These are phyloP conservation scores for Rhodotorula taiwanensis DNA, from an alignment of 768 basidiomycete genomes.

Conservation along the genomic window DNA sequence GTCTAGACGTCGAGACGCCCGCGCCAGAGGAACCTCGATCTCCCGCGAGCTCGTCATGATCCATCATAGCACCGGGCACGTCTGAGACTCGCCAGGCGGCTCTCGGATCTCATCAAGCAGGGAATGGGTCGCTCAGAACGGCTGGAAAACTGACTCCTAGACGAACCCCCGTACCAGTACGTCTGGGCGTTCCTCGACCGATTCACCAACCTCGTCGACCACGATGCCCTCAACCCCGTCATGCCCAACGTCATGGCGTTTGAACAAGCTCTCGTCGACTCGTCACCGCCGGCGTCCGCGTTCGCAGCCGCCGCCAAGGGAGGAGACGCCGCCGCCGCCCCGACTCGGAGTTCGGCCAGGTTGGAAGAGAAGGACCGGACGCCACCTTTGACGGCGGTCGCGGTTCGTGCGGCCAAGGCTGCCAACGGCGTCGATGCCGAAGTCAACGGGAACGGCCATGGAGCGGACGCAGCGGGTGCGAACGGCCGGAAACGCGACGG, in stretches of 20 bases:
- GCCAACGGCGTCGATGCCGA: neutral
- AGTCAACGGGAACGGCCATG: neutral
- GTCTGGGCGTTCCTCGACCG: constrained; percentile 23
- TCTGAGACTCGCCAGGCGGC: too few relatives aligned
- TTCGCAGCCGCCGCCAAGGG: neutral
- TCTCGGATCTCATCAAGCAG: neutral
- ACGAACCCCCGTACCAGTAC: constrained; percentile 6
- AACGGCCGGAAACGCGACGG: neutral
- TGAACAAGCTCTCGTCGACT: constrained; percentile 24
- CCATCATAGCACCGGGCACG: neutral
- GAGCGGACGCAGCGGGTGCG: too few relatives aligned
- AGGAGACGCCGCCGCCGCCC: neutral
- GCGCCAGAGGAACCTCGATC: neutral
- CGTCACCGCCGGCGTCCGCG: neutral
- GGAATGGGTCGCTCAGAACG: too few relatives aligned
- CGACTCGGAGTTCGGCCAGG: neutral
- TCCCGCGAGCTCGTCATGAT: neutral
- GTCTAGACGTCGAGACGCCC: too few relatives aligned
- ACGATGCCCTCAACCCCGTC: neutral
- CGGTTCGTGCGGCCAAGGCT: neutral
- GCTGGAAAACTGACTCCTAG: too few relatives aligned
- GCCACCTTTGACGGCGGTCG: neutral
- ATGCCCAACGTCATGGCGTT: constrained; percentile 20
- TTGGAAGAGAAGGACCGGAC: neutral
- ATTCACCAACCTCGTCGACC: constrained; percentile 21